Evolutionary conservation across 768 basidiomycete species (phyloP), one percentile per base, ranked within the genome.

Genomic region (Galerina marginata): DNA sequence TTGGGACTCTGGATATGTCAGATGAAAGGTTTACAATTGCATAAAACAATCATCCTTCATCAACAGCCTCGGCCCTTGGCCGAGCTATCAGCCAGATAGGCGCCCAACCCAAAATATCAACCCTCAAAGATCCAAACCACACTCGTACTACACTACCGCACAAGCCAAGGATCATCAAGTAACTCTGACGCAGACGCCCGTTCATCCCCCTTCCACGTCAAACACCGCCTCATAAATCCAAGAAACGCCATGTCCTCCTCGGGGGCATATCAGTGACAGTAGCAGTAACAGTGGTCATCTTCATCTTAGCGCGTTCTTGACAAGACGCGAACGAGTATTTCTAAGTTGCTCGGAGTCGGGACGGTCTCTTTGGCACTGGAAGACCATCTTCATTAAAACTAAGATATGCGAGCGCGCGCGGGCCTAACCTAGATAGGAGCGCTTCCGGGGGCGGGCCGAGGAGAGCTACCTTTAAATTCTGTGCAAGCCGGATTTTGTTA

Each of bases 191-290:
- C 52, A 42, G 52, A 39, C 2, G 43, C 40, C 29, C 54, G 54
- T 26, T 26, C 16, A 11, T 7, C 44, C 29, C 45, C 25, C 16
- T 39, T 45, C 54, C 54, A 56, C 26, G 9, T 56, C 29, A 56
- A 37, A 25, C 29, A 15, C 10, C 55, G 23, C 37, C 55, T 45
- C 1, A 56, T 7, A 39, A 56, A 56, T 3, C 23, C 43, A 20
- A 56, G 55, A 29, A 56, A 56, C n/a, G 45, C 53, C 12, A 6
- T 15, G 29, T 42, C 45, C 55, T 56, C 43, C 33, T 37, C 55
- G 11, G n/a, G n/a, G n/a, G n/a, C n/a, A n/a, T n/a, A n/a, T n/a
- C n/a, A n/a, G n/a, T n/a, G n/a, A n/a, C n/a, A n/a, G n/a, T n/a
- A n/a, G n/a, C n/a, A n/a, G n/a, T n/a, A n/a, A n/a, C n/a, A n/a